A percentile compares a stretch with the other conserved stretches of the same genome.
Conservation (phyloP, 495 filamentous ascomycete species). For the Clavariopsis aquatica region DNA sequence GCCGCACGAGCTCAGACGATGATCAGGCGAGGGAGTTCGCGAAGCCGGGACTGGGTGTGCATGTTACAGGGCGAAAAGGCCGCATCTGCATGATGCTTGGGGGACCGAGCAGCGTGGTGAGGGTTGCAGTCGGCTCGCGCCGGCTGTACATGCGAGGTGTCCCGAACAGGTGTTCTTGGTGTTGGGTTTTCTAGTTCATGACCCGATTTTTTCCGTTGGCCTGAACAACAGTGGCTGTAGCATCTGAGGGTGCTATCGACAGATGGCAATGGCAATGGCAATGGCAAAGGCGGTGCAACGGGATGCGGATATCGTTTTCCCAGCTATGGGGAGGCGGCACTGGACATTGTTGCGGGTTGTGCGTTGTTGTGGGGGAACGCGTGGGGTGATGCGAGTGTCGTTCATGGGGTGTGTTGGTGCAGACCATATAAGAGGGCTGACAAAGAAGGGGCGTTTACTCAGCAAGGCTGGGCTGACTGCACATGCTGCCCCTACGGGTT, state of each 20-base stretch:
- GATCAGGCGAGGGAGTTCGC: not conserved
- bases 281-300: not conserved
- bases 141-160: constrained; percentile 17
- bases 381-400: too few relatives aligned
- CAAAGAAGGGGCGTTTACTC: too few relatives aligned
- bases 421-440: too few relatives aligned
- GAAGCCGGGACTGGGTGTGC: not conserved
- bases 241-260: too few relatives aligned
- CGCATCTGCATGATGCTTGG: not conserved
- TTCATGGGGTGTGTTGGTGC: too few relatives aligned
- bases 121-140: constrained; percentile 19
- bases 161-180: constrained; percentile 13
- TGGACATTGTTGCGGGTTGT: too few relatives aligned
- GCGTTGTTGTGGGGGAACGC: too few relatives aligned
- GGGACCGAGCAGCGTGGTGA: not conserved
- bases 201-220: constrained; percentile 24
- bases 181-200: constrained; percentile 5
- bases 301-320: too few relatives aligned
- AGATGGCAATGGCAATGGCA: too few relatives aligned
- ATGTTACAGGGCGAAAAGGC: not conserved
- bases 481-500: too few relatives aligned
- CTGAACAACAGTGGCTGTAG: constrained; percentile 2
- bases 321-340: too few relatives aligned
- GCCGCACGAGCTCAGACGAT: constrained; percentile 10
- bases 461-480: too few relatives aligned